These are phyloP conservation scores for Saksenaea oblongispora DNA, from an alignment of 371 early-diverging fungal genomes.

Conservation along the genomic window DNA sequence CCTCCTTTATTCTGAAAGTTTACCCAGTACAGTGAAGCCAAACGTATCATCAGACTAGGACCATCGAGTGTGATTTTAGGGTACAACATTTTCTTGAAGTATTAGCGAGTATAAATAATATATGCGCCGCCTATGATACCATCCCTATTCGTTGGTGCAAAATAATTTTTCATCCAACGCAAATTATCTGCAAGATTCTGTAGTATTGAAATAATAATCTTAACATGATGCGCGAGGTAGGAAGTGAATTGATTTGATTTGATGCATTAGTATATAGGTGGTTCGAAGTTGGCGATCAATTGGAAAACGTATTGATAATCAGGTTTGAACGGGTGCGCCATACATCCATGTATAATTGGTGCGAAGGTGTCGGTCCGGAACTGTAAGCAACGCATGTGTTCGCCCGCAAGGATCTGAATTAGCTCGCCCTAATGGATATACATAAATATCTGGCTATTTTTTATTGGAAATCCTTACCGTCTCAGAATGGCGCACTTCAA, in stretches of 20 bases:
- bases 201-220: neutral
- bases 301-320: constrained; percentile 47
- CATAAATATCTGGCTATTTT: neutral
- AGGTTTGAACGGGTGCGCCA: constrained; percentile 50
- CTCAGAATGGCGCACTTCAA: constrained; percentile 87
- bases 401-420: constrained; percentile 49
- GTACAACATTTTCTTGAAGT: too few species aligned
- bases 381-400: constrained; percentile 41
- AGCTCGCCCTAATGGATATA: constrained; percentile 36
- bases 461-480: constrained; percentile 50
- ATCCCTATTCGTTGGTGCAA: too few species aligned
- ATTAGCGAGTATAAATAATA: too few species aligned
- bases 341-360: constrained; percentile 49
- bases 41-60: too few species aligned
- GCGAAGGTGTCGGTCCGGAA: constrained; percentile 30
- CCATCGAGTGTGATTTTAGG: too few species aligned
- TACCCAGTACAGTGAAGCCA: too few species aligned
- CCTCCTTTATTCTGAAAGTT: too few species aligned
- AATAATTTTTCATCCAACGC: too few species aligned
- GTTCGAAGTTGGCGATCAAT: constrained; percentile 35
- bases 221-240: neutral
- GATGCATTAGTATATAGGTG: neutral
- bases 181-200: too few species aligned
- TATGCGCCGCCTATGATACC: too few species aligned
- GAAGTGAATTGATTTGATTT: neutral